Percentiles rank a stretch among this genome's conserved stretches.
phyloP scores from a whole-genome alignment of 2,329 filamentous ascomycete genomes.

The Arachnomyces sp. region DNA sequence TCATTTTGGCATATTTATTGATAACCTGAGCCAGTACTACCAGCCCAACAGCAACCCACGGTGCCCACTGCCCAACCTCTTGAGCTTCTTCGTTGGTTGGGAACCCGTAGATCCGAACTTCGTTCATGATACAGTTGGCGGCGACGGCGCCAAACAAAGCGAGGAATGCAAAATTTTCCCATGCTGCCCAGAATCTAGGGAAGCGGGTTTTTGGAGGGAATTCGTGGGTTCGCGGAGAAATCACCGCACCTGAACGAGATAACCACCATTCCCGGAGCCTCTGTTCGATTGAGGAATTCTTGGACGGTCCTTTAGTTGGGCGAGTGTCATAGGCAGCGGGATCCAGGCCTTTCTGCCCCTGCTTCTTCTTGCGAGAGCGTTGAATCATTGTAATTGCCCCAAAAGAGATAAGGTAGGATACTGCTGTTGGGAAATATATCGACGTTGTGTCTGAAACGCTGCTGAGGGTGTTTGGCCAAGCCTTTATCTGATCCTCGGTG shows the following conservation, averaged over 20 bases:
- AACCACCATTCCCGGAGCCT: neutral
- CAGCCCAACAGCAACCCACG: conserved; percentile 13
- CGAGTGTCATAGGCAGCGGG: neutral
- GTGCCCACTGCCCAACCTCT: conserved; percentile 18
- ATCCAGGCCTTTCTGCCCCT: too few relatives aligned
- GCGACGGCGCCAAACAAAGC: conserved; percentile 9
- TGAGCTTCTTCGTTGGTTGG: conserved; percentile 16
- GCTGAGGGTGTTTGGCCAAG: conserved; percentile 1
- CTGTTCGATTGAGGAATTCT: neutral
- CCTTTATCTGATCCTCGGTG: neutral
- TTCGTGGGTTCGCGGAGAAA: neutral
- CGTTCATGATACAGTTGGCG: conserved; percentile 16
- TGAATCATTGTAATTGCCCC: too few relatives aligned
- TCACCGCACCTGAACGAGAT: neutral
- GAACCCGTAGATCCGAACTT: conserved; percentile 10
- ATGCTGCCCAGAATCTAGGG: neutral
- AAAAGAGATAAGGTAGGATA: too few relatives aligned
- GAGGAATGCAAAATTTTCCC: neutral
- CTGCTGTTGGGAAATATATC: too few relatives aligned
- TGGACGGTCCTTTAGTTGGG: neutral
- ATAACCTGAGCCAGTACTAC: conserved; percentile 16
- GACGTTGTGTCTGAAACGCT: neutral
- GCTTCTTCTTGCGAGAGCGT: too few relatives aligned
- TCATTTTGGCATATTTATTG: conserved; percentile 8
- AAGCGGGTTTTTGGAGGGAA: neutral